phyloP scores from a whole-genome alignment of 2,329 filamentous ascomycete species.

The Gremmenia infestans region DNA sequence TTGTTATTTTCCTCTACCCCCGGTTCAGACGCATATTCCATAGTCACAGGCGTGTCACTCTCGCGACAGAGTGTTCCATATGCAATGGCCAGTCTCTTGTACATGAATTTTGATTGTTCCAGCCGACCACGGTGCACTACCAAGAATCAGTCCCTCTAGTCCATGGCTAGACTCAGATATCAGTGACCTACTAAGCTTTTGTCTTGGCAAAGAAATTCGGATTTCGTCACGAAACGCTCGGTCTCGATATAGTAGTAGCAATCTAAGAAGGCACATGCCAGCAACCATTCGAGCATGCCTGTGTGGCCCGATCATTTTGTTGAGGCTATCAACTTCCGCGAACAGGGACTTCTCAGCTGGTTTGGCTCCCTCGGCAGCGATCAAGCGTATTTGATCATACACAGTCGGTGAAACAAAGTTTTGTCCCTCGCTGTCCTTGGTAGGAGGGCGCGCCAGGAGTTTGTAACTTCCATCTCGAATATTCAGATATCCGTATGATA shows the following conservation, averaged over 20 bases:
- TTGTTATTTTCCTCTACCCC: not conserved
- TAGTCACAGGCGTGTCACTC: constrained; percentile 13
- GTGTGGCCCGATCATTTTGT: constrained; percentile 4
- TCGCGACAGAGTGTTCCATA: constrained; percentile 17
- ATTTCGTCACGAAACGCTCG: constrained; percentile 14
- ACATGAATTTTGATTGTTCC: constrained; percentile 16
- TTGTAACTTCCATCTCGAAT: constrained; percentile 14
- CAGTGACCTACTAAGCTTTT: constrained; percentile 4
- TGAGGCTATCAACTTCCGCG: constrained; percentile 13
- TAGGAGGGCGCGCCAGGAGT: constrained; percentile 3
- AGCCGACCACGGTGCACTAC: constrained; percentile 14
- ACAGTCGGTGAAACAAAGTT: constrained; percentile 17
- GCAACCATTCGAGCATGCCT: constrained; percentile 17
- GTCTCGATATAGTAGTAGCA: constrained; percentile 17
- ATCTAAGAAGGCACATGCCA: constrained; percentile 16
- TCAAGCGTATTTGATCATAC: constrained; percentile 18
- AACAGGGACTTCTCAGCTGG: constrained; percentile 13
- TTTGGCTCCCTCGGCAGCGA: constrained; percentile 14
- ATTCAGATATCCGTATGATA: constrained; percentile 16
- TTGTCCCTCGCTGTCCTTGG: not conserved
- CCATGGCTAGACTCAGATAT: not conserved
- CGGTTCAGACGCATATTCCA: constrained; percentile 11
- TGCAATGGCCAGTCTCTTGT: constrained; percentile 13
- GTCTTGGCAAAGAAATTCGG: constrained; percentile 11
- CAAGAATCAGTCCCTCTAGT: not conserved